A percentile compares a stretch with the other conserved stretches of the same genome.
Evolutionary conservation across 805 yeast species (phyloP).

Genomic region (Nematodospora valgi): DNA sequence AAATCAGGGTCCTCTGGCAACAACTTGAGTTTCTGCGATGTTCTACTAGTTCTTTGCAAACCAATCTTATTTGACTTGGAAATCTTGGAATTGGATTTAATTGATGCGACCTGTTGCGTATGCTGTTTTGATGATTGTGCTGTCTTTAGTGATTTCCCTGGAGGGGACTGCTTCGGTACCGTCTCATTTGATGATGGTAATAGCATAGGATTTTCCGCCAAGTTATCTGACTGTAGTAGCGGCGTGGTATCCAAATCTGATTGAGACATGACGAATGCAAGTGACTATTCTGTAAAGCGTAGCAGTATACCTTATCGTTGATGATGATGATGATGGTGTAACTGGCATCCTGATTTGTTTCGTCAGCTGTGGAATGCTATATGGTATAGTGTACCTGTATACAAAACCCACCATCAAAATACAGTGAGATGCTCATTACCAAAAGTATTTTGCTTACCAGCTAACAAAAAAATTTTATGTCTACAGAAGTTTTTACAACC

Average conservation of each 20-base stretch:
- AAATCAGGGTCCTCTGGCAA: slow-evolving; percentile 47
- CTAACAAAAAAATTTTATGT: too few species aligned
- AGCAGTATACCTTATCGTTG: too few species aligned
- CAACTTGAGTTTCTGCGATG: slow-evolving; percentile 68
- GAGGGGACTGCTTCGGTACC: neutral
- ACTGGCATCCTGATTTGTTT: too few species aligned
- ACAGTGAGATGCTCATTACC: too few species aligned
- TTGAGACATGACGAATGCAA: slow-evolving; percentile 3
- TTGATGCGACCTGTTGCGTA: slow-evolving; percentile 10
- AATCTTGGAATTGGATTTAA: slow-evolving; percentile 16
- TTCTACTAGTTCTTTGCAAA: slow-evolving; percentile 71
- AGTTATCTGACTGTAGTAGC: slow-evolving; percentile 9
- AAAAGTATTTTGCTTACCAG: too few species aligned
- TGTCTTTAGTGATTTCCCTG: neutral
- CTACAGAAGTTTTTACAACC: too few species aligned
- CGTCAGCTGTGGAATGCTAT: too few species aligned
- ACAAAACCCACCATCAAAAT: too few species aligned
- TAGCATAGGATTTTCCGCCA: slow-evolving; percentile 1
- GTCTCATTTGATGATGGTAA: neutral
- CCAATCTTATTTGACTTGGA: slow-evolving; percentile 50
- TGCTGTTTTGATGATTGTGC: slow-evolving; percentile 8
- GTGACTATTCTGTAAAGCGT: too few species aligned
- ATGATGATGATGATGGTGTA: too few species aligned
- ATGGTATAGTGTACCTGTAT: too few species aligned
- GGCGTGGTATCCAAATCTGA: slow-evolving; percentile 11